phyloP scores from a whole-genome alignment of 495 filamentous ascomycete genomes.

The Penicillium coprophilum region DNA sequence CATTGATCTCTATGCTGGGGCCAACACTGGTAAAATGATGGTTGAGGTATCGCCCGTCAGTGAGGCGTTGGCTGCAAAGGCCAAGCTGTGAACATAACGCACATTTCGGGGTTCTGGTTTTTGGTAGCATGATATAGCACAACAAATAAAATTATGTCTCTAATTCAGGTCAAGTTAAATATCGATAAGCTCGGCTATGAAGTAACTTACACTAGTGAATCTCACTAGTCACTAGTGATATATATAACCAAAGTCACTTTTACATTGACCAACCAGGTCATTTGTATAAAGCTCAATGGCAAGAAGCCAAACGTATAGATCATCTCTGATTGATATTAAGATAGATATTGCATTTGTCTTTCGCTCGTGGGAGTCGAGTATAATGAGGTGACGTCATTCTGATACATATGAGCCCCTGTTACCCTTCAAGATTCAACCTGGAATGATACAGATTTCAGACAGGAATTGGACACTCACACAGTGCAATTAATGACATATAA shows the following conservation, averaged over 20 bases:
- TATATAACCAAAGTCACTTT: background rate
- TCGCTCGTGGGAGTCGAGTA: background rate
- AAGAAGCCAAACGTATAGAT: no score
- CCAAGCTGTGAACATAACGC: constrained; percentile 29
- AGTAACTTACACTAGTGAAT: background rate
- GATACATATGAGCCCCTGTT: background rate
- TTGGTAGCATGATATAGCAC: background rate
- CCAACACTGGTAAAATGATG: constrained; percentile 55
- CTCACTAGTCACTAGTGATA: no score
- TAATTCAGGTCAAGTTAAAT: background rate
- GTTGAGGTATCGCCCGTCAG: constrained; percentile 43
- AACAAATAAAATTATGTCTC: background rate
- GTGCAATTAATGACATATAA: background rate
- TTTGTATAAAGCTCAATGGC: no score
- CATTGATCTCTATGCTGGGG: constrained; percentile 50
- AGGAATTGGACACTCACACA: background rate
- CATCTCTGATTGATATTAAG: background rate
- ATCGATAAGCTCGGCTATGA: background rate
- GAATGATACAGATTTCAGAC: no score
- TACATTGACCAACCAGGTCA: background rate
- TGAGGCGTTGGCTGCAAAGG: constrained; percentile 30
- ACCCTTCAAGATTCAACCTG: no score
- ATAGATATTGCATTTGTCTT: no score
- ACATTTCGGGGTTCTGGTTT: background rate
- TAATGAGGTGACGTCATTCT: background rate